phyloP scores from a whole-genome alignment of 208 protist species.

The Wallacemonas sp. region DNA sequence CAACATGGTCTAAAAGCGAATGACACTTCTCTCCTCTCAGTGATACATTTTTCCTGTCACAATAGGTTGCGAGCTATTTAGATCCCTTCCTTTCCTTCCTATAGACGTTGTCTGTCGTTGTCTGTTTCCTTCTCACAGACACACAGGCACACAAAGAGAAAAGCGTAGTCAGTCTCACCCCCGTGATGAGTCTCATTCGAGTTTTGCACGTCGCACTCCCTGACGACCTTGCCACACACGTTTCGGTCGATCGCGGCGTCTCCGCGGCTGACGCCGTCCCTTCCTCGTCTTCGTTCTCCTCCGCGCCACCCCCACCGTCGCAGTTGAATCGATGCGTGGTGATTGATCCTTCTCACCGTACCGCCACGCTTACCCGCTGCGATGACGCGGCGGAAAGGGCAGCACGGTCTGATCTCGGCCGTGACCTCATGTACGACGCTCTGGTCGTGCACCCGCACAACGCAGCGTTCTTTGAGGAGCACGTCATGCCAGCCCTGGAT shows the following conservation, averaged over 20 bases:
- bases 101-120: too few relatives aligned
- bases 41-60: too few relatives aligned
- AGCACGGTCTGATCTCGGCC: too few relatives aligned
- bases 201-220: slow-evolving; percentile 36
- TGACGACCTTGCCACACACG: slow-evolving; percentile 7
- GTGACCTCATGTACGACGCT: slow-evolving; percentile 34
- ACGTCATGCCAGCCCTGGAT: slow-evolving; percentile 32
- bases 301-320: too few relatives aligned
- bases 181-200: slow-evolving; percentile 18
- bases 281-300: not conserved
- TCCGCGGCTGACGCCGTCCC: not conserved
- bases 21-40: too few relatives aligned
- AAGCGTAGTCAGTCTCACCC: not conserved
- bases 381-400: not conserved
- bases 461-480: slow-evolving; percentile 24
- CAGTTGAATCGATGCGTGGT: slow-evolving; percentile 33
- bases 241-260: not conserved
- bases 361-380: slow-evolving; percentile 16
- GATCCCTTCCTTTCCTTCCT: too few relatives aligned
- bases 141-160: slow-evolving; percentile 1
- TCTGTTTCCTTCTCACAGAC: too few relatives aligned
- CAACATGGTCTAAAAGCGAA: too few relatives aligned
- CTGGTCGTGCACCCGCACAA: slow-evolving; percentile 35
- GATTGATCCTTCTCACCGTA: slow-evolving; percentile 20
- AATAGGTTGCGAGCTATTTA: slow-evolving; percentile 1